Conservation (phyloP, 306 rosid species). For the Malus sieversii region DNA sequence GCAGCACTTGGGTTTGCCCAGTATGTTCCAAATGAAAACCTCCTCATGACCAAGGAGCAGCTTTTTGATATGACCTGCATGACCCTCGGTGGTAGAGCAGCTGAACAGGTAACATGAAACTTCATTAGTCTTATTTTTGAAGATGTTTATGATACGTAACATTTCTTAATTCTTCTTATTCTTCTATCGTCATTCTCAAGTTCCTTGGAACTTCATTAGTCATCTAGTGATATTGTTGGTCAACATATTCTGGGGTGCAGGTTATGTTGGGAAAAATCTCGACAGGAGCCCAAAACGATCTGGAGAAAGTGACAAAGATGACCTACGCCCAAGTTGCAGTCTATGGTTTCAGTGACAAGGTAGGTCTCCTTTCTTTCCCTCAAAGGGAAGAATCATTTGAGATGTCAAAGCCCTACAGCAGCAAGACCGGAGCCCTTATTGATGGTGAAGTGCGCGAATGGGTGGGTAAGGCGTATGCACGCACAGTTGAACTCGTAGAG, state of each 20-base stretch:
- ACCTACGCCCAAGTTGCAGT: conserved; percentile 94
- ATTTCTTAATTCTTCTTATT: background rate
- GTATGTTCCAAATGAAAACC: conserved; percentile 87
- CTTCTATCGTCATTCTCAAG: background rate
- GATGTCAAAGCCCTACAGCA: conserved; percentile 80
- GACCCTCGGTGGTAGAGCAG: conserved; percentile 97
- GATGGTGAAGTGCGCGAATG: conserved; percentile 83
- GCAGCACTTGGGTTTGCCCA: conserved; percentile 98
- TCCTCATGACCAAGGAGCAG: conserved; percentile 91
- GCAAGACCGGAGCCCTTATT: conserved; percentile 70
- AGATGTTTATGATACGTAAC: background rate
- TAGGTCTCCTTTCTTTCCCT: conserved; percentile 92
- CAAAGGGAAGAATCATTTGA: conserved; percentile 53
- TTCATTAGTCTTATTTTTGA: background rate
- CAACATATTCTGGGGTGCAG: conserved; percentile 27
- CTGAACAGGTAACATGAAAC: conserved; percentile 64
- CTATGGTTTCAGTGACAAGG: conserved; percentile 89
- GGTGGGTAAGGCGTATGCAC: conserved; percentile 65
- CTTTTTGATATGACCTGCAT: conserved; percentile 90
- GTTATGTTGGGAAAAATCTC: conserved; percentile 77
- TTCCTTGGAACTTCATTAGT: background rate
- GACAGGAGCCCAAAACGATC: conserved; percentile 89
- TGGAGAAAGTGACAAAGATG: conserved; percentile 96
- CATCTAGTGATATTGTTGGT: background rate
- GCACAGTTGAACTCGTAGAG: conserved; percentile 51